Conservation (phyloP, 139 green algal species). For the Chlorella sp. region DNA sequence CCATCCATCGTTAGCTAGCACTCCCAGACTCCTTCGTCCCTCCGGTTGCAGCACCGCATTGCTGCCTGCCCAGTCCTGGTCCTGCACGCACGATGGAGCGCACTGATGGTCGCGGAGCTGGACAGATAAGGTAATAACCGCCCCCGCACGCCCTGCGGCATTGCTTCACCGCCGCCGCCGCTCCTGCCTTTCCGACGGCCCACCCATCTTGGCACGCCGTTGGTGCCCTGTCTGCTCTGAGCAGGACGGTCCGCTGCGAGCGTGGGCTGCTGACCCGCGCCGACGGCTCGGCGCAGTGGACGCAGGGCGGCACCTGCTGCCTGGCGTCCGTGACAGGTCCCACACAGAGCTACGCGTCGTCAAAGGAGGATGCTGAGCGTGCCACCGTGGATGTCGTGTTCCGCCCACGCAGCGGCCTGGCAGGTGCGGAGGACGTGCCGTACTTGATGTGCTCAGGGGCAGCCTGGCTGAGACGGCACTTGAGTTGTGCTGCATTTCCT, state of each 20-base stretch:
- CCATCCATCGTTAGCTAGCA: too few species aligned
- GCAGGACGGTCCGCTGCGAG: slow-evolving; percentile 65
- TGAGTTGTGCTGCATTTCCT: not conserved
- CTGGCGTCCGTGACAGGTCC: slow-evolving; percentile 75
- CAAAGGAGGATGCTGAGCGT: slow-evolving; percentile 64
- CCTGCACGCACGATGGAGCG: slow-evolving; percentile 12
- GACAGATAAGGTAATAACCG: slow-evolving; percentile 6
- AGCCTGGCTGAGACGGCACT: too few species aligned
- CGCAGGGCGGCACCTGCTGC: slow-evolving; percentile 60
- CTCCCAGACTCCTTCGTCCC: too few species aligned
- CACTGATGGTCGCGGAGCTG: slow-evolving; percentile 8
- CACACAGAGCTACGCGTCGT: slow-evolving; percentile 28
- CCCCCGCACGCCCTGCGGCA: not conserved
- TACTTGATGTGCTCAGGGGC: too few species aligned
- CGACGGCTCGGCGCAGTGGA: slow-evolving; percentile 75
- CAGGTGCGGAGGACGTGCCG: slow-evolving; percentile 35
- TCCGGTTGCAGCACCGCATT: too few species aligned
- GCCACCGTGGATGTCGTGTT: slow-evolving; percentile 70
- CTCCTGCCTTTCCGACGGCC: too few species aligned
- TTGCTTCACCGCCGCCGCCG: not conserved
- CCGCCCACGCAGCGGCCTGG: slow-evolving; percentile 53
- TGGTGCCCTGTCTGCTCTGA: too few species aligned
- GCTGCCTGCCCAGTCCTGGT: too few species aligned
- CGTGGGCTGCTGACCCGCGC: slow-evolving; percentile 58
- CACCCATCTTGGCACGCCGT: too few species aligned